Base-by-base conservation (phyloP, 2,329 filamentous ascomycete genomes). In the Ophiocordyceps robertsii region DNA sequence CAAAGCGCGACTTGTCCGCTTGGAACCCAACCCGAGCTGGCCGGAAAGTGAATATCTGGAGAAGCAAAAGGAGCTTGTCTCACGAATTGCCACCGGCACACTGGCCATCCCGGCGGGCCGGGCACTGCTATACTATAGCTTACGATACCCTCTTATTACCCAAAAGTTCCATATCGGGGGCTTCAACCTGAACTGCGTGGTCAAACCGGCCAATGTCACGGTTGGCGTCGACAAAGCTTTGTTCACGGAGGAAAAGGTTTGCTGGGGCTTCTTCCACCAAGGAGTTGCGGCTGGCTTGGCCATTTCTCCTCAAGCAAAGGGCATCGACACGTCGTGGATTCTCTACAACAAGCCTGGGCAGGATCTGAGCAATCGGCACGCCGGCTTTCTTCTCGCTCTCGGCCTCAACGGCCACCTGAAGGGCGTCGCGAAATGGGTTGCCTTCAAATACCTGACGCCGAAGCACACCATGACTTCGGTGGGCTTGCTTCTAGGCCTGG, bases 391-490 rank as follows among this genome's bases (percentile, higher is more conserved):
- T 37, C 71, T 98, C 1, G 92, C 88, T 5, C 70, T 98, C 5
- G 92, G 92, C 4, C 68, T 98, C 21, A 95, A 95, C 53, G 93
- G 92, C 0, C 93, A 98, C 63, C 68, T 98, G n/a, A 92, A 86
- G 52, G 83, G 80, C 8, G 75, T 98, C 27, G 92, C 92, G 3
- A 96, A 96, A 66, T 98, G 92, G 90, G 82, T 98, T 37, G 90
- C 89, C 9, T 98, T 96, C 73, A 96, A 95, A 57, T 98, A 98
- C 52, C 69, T 98, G n/a, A 98, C 92, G 0, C 90, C 92, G 1
- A 98, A 98, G 56, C 93, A 98, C 61, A 94, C 89, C 24, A 98
- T 98, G 92, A 96, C 92, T 21, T 96, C 92, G 1, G 90, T 98
- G 43, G 92, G 92, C 10, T 69, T 98, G n/a, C 71, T 98, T 3